These are phyloP conservation scores for Leccinum longicurvipes DNA, from an alignment of 768 basidiomycete genomes.

Conservation along the genomic window DNA sequence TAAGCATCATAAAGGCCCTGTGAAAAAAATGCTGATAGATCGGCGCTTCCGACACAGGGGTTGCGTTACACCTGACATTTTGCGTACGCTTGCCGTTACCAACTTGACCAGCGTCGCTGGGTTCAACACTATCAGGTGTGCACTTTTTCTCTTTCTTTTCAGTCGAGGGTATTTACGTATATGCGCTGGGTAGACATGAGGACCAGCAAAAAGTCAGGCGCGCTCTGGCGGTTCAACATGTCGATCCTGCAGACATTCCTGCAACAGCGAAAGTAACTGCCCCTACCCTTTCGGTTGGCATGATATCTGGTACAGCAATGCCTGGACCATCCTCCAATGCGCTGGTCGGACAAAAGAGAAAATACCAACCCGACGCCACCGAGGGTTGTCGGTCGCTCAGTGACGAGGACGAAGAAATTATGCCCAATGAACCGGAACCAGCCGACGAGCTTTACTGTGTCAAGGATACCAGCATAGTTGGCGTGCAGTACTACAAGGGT, in stretches of 20 bases:
- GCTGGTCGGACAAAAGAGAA: conserved; percentile 40
- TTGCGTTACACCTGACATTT: conserved; percentile 61
- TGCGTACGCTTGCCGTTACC: conserved; percentile 45
- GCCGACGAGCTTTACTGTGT: conserved; percentile 68
- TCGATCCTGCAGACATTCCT: conserved; percentile 61
- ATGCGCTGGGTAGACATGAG: conserved; percentile 36
- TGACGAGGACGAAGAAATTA: conserved; percentile 45
- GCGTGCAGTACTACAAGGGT: conserved; percentile 82
- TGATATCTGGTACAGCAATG: conserved; percentile 1
- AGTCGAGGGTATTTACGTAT: background rate
- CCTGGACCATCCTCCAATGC: conserved; percentile 7
- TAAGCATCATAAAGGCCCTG: conserved; percentile 28
- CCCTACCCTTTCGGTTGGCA: background rate
- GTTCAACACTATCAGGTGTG: conserved; percentile 51
- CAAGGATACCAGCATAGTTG: conserved; percentile 64
- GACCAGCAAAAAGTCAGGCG: conserved; percentile 63
- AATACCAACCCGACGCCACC: conserved; percentile 33
- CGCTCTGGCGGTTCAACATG: conserved; percentile 51
- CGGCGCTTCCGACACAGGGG: conserved; percentile 45
- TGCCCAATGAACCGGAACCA: conserved; percentile 41
- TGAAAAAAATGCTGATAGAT: conserved; percentile 18
- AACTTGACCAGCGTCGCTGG: conserved; percentile 46
- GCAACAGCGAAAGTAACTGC: conserved; percentile 34
- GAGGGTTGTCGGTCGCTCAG: conserved; percentile 18
- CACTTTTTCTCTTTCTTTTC: background rate